Conservation (phyloP, 2,329 filamentous ascomycete genomes). For the Aphanocladium album region DNA sequence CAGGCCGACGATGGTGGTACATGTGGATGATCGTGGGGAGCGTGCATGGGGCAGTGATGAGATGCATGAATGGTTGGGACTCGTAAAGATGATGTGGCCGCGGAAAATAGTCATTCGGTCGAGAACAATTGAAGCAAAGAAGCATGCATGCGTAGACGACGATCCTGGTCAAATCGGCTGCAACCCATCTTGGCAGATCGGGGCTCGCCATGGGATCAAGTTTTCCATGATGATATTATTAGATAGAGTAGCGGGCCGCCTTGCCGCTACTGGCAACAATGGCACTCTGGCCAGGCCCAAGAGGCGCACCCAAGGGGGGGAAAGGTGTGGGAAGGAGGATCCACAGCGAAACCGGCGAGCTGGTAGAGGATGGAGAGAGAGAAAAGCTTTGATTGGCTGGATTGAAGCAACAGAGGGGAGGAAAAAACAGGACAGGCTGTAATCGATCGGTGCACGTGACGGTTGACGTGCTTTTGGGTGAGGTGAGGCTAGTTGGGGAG, state of each 20-base stretch:
- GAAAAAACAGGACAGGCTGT: background rate
- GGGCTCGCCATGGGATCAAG: background rate
- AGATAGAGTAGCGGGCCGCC: constrained; percentile 10
- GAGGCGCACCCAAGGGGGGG: too few relatives aligned
- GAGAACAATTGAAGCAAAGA: background rate
- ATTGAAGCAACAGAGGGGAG: background rate
- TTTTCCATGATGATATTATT: background rate
- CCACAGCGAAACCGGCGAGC: background rate
- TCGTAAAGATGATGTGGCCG: too few relatives aligned
- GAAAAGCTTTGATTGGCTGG: background rate
- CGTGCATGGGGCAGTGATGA: background rate
- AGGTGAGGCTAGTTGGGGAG: background rate
- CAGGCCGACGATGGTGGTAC: background rate
- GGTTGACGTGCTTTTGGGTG: background rate
- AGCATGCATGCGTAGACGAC: background rate
- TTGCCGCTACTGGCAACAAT: background rate
- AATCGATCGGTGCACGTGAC: constrained; percentile 5
- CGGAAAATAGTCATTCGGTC: too few relatives aligned
- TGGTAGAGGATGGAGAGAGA: background rate
- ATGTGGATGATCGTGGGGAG: background rate
- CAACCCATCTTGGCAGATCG: background rate
- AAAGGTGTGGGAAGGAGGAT: background rate
- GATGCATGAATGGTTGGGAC: background rate
- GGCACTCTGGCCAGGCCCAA: background rate
- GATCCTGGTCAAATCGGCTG: background rate